Evolutionary conservation across 2,329 filamentous ascomycete species (phyloP).

Genomic region (Alternaria sp.): DNA sequence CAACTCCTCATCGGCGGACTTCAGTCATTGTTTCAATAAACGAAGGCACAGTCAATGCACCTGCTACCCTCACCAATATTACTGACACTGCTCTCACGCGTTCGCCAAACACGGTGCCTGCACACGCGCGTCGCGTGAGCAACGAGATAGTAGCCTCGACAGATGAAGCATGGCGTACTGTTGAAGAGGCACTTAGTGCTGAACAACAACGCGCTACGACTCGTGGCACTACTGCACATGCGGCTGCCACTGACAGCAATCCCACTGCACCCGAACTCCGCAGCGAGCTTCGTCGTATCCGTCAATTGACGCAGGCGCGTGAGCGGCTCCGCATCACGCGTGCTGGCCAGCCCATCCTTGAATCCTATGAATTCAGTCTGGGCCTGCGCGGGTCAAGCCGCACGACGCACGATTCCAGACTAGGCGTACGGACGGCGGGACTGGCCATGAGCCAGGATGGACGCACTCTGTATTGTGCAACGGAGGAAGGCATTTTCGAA

Average conservation of each 20-base stretch:
- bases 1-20: conserved; percentile 50
- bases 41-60: conserved; percentile 35
- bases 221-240: conserved; percentile 22
- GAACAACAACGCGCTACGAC: conserved; percentile 40
- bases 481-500: conserved; percentile 79
- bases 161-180: conserved; percentile 59
- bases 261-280: conserved; percentile 43
- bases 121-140: conserved; percentile 43
- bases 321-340: conserved; percentile 49
- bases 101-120: conserved; percentile 42
- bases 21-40: conserved; percentile 52
- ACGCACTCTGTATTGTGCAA: conserved; percentile 57
- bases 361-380: conserved; percentile 38
- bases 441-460: conserved; percentile 60
- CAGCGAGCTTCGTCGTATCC: conserved; percentile 46
- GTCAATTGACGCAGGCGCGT: conserved; percentile 48
- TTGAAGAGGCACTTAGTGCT: conserved; percentile 57
- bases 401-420: conserved; percentile 38
- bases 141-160: conserved; percentile 45
- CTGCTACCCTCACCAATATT: conserved; percentile 34
- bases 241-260: conserved; percentile 23
- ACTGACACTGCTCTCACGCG: conserved; percentile 42
- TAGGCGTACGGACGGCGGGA: conserved; percentile 58
- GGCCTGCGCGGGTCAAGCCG: conserved; percentile 37
- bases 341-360: conserved; percentile 33